Evolutionary conservation across 2,329 filamentous ascomycete genomes (phyloP).

Genomic region (Aureobasidium leucospermi): DNA sequence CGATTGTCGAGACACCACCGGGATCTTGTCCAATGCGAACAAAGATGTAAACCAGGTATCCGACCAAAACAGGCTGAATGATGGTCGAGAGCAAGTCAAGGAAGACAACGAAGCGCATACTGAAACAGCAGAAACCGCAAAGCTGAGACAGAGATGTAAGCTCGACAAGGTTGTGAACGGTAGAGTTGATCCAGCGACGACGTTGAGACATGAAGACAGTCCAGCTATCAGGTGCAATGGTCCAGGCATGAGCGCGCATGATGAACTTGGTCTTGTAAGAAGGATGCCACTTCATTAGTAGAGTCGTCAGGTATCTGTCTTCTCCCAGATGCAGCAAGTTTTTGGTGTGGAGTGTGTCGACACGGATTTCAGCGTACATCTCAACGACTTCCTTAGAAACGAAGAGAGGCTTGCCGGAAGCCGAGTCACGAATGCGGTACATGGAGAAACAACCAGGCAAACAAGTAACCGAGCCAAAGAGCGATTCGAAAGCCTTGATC

Average conservation of each 20-base stretch:
- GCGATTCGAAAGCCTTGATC: constrained; percentile 91
- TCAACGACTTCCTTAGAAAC: constrained; percentile 89
- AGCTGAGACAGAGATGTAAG: constrained; percentile 88
- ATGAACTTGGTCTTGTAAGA: constrained; percentile 99
- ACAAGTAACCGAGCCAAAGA: constrained; percentile 96
- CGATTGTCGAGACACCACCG: constrained; percentile 66
- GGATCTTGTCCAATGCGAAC: constrained; percentile 58
- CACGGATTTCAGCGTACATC: constrained; percentile 82
- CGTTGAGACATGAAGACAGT: constrained; percentile 92
- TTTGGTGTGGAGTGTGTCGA: constrained; percentile 98
- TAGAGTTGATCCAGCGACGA: constrained; percentile 99
- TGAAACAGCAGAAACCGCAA: constrained; percentile 99
- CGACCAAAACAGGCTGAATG: constrained; percentile 83
- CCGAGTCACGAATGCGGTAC: constrained; percentile 92
- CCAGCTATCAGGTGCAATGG: constrained; percentile 92
- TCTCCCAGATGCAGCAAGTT: constrained; percentile 94
- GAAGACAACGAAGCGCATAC: constrained; percentile 97
- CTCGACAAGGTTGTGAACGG: constrained; percentile 94
- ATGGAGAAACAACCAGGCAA: constrained; percentile 98
- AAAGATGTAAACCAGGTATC: constrained; percentile 85
- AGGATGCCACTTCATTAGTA: constrained; percentile 84
- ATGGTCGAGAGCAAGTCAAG: constrained; percentile 86
- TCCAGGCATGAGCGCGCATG: constrained; percentile 87
- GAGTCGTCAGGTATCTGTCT: constrained; percentile 92
- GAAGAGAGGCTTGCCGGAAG: constrained; percentile 91